Conservation (phyloP, 2,329 filamentous ascomycete genomes). For the Boeremia lycopersici region DNA sequence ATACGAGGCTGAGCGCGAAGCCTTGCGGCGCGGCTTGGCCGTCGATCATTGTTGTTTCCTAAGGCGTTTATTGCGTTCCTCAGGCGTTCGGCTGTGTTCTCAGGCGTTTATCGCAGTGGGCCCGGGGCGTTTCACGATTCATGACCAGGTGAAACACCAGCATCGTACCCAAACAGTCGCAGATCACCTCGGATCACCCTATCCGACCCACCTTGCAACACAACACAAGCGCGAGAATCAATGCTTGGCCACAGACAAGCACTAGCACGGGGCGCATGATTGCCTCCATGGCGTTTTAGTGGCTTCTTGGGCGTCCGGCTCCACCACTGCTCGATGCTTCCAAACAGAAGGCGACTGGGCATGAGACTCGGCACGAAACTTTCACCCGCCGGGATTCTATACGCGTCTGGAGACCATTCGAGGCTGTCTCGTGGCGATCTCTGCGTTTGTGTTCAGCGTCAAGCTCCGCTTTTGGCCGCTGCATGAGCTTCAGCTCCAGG, state of each 20-base stretch:
- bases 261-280: background rate
- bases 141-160: slow-evolving; percentile 17
- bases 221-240: slow-evolving; percentile 5
- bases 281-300: background rate
- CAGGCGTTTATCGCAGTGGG: slow-evolving; percentile 9
- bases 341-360: slow-evolving; percentile 14
- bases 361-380: slow-evolving; percentile 16
- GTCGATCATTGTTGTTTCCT: slow-evolving; percentile 11
- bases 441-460: slow-evolving; percentile 15
- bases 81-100: slow-evolving; percentile 7
- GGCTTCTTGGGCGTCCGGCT: background rate
- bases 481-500: background rate
- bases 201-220: slow-evolving; percentile 10
- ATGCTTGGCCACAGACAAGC: slow-evolving; percentile 15
- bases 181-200: slow-evolving; percentile 10
- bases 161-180: slow-evolving; percentile 14
- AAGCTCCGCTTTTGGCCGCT: slow-evolving; percentile 12
- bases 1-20: background rate
- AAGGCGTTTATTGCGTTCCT: slow-evolving; percentile 5
- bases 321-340: slow-evolving; percentile 2
- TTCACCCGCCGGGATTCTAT: background rate
- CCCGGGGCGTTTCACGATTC: slow-evolving; percentile 9
- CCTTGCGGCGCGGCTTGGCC: background rate
- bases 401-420: slow-evolving; percentile 3
- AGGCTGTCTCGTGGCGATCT: slow-evolving; percentile 8